phyloP scores from a whole-genome alignment of 2,329 filamentous ascomycete genomes.

The Stylonectria norvegica region DNA sequence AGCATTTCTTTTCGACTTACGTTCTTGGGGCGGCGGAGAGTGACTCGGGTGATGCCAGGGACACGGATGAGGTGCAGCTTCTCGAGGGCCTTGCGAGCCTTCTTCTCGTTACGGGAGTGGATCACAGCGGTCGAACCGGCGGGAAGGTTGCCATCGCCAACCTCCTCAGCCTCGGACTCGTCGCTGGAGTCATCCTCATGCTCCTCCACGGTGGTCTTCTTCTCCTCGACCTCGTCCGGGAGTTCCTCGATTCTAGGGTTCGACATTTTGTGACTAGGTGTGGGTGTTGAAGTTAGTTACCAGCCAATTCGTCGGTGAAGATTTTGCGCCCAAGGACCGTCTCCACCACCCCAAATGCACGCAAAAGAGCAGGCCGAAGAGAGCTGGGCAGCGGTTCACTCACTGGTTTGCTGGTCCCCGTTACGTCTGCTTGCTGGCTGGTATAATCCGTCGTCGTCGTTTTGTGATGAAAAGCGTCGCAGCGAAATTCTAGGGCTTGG shows the following conservation, averaged over 20 bases:
- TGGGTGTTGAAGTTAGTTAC: conserved; percentile 28
- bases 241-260: conserved; percentile 98
- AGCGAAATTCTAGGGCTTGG: conserved; percentile 47
- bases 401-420: conserved; percentile 36
- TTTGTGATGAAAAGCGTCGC: conserved; percentile 40
- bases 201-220: conserved; percentile 76
- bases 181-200: conserved; percentile 65
- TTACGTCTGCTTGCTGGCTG: conserved; percentile 31
- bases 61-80: conserved; percentile 97
- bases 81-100: conserved; percentile 98
- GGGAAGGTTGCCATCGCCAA: conserved; percentile 72
- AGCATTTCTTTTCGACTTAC: conserved; percentile 58
- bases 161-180: conserved; percentile 78
- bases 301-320: conserved; percentile 18
- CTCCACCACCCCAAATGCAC: conserved; percentile 15
- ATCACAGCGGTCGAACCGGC: conserved; percentile 85
- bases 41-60: conserved; percentile 96
- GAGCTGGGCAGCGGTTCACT: conserved; percentile 29
- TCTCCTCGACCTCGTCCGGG: conserved; percentile 82
- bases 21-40: conserved; percentile 97
- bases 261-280: conserved; percentile 67
- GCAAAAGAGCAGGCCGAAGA: conserved; percentile 11
- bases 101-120: conserved; percentile 99
- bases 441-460: conserved; percentile 32
- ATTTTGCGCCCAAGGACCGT: conserved; percentile 17